Conservation (phyloP, 306 rosid species). For the Quercus gilva region DNA sequence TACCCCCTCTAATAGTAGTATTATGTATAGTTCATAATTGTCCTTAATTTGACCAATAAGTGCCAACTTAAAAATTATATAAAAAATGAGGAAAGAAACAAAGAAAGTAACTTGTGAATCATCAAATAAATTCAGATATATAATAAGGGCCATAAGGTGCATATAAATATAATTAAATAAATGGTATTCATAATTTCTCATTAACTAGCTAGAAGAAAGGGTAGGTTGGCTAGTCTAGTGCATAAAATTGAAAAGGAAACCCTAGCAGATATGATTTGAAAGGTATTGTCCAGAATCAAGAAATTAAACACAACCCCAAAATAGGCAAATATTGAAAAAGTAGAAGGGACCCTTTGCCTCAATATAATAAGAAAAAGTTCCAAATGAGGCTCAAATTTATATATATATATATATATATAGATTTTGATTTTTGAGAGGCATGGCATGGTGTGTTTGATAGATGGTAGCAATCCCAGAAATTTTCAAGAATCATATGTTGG, state of each 20-base stretch:
- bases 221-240: conserved; percentile 27
- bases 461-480: not conserved
- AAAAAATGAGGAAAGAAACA: not conserved
- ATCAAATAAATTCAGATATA: too few relatives aligned
- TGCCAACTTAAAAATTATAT: not conserved
- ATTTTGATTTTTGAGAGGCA: not conserved
- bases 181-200: not conserved
- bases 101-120: too few relatives aligned
- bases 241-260: conserved; percentile 32
- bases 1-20: not conserved
- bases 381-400: not conserved
- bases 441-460: not conserved
- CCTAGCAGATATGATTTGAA: conserved; percentile 48
- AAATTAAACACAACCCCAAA: conserved; percentile 13
- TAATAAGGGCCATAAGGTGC: not conserved
- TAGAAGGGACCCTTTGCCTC: not conserved
- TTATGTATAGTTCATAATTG: not conserved
- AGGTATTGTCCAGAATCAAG: not conserved
- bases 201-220: not conserved
- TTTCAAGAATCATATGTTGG: conserved; percentile 3
- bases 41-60: not conserved
- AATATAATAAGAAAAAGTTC: not conserved
- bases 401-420: not conserved
- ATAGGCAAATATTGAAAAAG: not conserved
- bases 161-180: not conserved